A percentile compares a stretch with the other conserved stretches of the same genome.
Conservation (phyloP, 495 filamentous ascomycete genomes). For the Lentithecium fluviatile region DNA sequence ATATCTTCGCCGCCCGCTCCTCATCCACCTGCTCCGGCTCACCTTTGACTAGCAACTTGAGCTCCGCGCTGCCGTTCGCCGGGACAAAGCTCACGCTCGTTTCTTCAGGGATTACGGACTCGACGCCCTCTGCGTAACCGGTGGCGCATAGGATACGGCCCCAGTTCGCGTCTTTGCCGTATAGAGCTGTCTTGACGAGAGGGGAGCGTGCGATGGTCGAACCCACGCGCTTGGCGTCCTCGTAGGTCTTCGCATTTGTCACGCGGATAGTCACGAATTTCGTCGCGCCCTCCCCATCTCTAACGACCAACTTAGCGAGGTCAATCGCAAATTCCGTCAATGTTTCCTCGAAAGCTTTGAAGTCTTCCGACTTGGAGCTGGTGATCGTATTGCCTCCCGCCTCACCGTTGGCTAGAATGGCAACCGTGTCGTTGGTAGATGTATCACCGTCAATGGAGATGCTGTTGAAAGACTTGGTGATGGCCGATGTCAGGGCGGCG, state of each 20-base stretch:
- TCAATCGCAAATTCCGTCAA: conserved; percentile 77
- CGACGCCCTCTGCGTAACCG: conserved; percentile 76
- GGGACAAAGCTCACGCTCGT: conserved; percentile 93
- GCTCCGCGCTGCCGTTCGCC: conserved; percentile 71
- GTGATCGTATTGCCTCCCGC: conserved; percentile 61
- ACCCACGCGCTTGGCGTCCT: conserved; percentile 59
- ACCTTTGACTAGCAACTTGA: conserved; percentile 84
- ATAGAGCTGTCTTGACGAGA: conserved; percentile 94
- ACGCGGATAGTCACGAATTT: conserved; percentile 97
- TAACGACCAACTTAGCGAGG: conserved; percentile 87
- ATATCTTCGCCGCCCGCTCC: conserved; percentile 75
- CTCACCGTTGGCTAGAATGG: conserved; percentile 90
- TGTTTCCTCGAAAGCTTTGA: conserved; percentile 61
- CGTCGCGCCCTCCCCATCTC: conserved; percentile 95
- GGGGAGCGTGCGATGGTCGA: conserved; percentile 89
- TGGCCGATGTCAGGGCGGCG: conserved; percentile 68
- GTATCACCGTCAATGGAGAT: conserved; percentile 97
- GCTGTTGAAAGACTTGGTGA: conserved; percentile 88
- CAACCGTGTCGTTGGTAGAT: conserved; percentile 94
- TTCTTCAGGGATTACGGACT: conserved; percentile 69
- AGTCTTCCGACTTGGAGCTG: conserved; percentile 59
- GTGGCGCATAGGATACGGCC: conserved; percentile 94
- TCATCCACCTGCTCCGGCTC: conserved; percentile 95
- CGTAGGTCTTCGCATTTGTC: conserved; percentile 63
- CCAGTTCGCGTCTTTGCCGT: conserved; percentile 98